phyloP scores from a whole-genome alignment of 176 grass and related monocot species.

The Tillandsia fasciculata region DNA sequence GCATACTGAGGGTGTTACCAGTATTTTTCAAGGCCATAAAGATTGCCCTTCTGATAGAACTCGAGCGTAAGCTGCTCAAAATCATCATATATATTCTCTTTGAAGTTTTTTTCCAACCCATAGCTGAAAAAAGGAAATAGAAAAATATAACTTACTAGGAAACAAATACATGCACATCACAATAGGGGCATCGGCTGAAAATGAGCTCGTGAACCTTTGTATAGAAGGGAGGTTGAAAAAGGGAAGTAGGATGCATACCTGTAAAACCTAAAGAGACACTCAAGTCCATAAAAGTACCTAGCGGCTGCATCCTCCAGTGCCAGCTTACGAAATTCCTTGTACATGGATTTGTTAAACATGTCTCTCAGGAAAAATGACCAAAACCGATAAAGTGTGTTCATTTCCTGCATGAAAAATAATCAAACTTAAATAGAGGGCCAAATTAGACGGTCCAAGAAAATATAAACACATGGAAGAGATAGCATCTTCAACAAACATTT shows the following conservation, averaged over 20 bases:
- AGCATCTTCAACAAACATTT: not conserved
- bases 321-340: conserved; percentile 74
- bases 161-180: conserved; percentile 4
- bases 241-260: conserved; percentile 31
- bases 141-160: conserved; percentile 7
- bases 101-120: conserved; percentile 95
- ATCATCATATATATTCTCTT: conserved; percentile 73
- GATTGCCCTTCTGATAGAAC: conserved; percentile 69
- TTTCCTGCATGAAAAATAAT: conserved; percentile 50
- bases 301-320: conserved; percentile 77
- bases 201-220: not conserved
- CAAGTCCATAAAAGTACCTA: conserved; percentile 88
- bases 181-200: not conserved
- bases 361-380: conserved; percentile 99
- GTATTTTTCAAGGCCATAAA: conserved; percentile 99
- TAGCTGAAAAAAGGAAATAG: conserved; percentile 51
- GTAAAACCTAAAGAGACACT: conserved; percentile 99
- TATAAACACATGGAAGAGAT: conserved; percentile 7
- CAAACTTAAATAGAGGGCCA: not conserved
- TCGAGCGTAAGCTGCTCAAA: conserved; percentile 76
- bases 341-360: conserved; percentile 83
- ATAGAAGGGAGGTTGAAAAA: not conserved
- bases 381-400: conserved; percentile 97
- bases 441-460: not conserved
- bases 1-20: conserved; percentile 42